These are phyloP conservation scores for Thermomucor indicae-seudaticae DNA, from an alignment of 371 early-diverging fungal genomes.

Conservation along the genomic window DNA sequence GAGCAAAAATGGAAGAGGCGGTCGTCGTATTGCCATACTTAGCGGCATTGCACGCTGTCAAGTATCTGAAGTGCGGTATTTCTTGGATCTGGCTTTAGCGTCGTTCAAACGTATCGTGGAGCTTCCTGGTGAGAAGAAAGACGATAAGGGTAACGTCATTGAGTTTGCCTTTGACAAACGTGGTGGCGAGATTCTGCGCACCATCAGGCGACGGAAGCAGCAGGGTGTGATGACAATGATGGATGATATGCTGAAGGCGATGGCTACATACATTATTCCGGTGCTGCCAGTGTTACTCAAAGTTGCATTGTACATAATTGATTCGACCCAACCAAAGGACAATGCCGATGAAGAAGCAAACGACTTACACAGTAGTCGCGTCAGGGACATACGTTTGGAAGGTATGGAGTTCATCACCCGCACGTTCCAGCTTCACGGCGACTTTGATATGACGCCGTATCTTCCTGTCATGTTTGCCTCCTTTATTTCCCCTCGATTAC, in stretches of 20 bases:
- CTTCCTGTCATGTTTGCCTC: slow-evolving; percentile 67
- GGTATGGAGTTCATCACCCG: slow-evolving; percentile 73
- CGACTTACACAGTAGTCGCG: slow-evolving; percentile 34
- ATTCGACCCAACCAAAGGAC: slow-evolving; percentile 41
- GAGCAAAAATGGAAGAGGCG: slow-evolving; percentile 41
- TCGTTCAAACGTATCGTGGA: slow-evolving; percentile 58
- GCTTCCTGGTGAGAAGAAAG: slow-evolving; percentile 23
- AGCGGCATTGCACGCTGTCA: slow-evolving; percentile 67
- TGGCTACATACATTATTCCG: slow-evolving; percentile 67
- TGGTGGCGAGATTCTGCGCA: slow-evolving; percentile 19
- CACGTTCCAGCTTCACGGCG: slow-evolving; percentile 66
- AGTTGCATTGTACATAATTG: slow-evolving; percentile 66
- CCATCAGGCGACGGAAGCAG: slow-evolving; percentile 68
- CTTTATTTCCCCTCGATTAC: slow-evolving; percentile 70
- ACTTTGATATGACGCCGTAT: slow-evolving; percentile 74
- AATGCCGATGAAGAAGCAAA: neutral
- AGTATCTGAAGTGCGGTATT: slow-evolving; percentile 60
- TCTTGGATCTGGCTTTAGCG: slow-evolving; percentile 77
- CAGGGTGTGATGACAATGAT: slow-evolving; percentile 77
- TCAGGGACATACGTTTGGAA: slow-evolving; percentile 61
- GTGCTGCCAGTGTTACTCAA: slow-evolving; percentile 65
- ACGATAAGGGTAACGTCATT: slow-evolving; percentile 9
- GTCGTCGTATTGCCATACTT: slow-evolving; percentile 78
- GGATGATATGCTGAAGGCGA: slow-evolving; percentile 79
- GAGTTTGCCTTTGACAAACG: slow-evolving; percentile 14